Percentiles rank a stretch among this genome's conserved stretches.
phyloP scores from a whole-genome alignment of 352 stramenopile genomes.

The Phytophthora kernoviae region DNA sequence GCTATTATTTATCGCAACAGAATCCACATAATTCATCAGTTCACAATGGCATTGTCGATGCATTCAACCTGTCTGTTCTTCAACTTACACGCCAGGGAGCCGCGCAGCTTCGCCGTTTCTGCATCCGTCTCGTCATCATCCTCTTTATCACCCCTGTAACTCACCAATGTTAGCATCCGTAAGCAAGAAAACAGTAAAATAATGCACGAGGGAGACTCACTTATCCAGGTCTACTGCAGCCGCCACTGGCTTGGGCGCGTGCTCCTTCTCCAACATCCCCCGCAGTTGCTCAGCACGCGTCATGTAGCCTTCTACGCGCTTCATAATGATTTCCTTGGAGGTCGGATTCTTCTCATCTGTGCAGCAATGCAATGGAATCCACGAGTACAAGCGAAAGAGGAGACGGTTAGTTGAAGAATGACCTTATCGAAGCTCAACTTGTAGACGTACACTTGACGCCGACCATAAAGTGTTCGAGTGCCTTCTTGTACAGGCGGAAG shows the following conservation, averaged over 20 bases:
- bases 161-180: constrained; percentile 5
- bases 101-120: constrained; percentile 96
- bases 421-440: background rate
- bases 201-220: constrained; percentile 33
- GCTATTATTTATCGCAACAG: constrained; percentile 39
- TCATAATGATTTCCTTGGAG: constrained; percentile 91
- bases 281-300: constrained; percentile 87
- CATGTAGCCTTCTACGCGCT: constrained; percentile 91
- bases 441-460: constrained; percentile 86
- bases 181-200: background rate
- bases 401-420: background rate
- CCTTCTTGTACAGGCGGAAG: constrained; percentile 88
- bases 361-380: background rate
- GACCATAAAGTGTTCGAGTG: constrained; percentile 90
- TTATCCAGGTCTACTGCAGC: constrained; percentile 75
- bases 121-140: constrained; percentile 93
- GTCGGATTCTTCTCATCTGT: constrained; percentile 92
- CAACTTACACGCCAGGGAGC: constrained; percentile 89
- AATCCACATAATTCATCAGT: constrained; percentile 3
- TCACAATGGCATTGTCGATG: background rate
- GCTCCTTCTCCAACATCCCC: constrained; percentile 74
- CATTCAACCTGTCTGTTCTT: background rate
- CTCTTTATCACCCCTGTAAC: constrained; percentile 72
- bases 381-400: background rate
- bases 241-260: constrained; percentile 59